Conservation (phyloP, 257 asterid species). For the Solanum lignicaule region DNA sequence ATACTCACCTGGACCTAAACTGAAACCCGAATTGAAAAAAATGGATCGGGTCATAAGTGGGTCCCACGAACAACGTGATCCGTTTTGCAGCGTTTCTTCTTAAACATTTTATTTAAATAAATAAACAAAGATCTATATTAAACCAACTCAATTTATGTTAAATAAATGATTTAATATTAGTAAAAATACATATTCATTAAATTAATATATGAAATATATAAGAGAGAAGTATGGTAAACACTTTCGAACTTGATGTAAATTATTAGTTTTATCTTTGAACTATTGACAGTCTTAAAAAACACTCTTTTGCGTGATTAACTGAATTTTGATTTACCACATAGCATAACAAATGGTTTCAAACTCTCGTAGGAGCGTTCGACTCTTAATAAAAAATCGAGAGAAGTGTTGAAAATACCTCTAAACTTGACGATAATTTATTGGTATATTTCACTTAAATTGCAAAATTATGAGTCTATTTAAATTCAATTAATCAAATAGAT, state of each 20-base stretch:
- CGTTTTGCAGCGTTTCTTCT: neutral
- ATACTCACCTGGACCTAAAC: neutral
- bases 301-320: neutral
- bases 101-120: neutral
- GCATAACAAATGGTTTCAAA: accelerated
- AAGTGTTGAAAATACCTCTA: too few relatives aligned
- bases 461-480: too few relatives aligned
- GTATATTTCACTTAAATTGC: accelerated
- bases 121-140: neutral
- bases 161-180: neutral
- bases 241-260: accelerated
- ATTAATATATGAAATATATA: neutral
- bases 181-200: neutral
- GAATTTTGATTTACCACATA: too few relatives aligned
- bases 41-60: neutral
- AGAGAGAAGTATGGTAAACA: neutral
- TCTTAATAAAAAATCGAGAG: accelerated
- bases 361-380: accelerated
- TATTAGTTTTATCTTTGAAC: accelerated
- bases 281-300: too few relatives aligned
- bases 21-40: neutral
- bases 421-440: too few relatives aligned
- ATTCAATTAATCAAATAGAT: accelerated
- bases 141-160: neutral
- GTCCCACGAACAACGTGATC: constrained; percentile 9